Percentiles rank a stretch among this genome's conserved stretches.
phyloP scores from a whole-genome alignment of 352 stramenopile genomes.

The Pythium grandisporangium region DNA sequence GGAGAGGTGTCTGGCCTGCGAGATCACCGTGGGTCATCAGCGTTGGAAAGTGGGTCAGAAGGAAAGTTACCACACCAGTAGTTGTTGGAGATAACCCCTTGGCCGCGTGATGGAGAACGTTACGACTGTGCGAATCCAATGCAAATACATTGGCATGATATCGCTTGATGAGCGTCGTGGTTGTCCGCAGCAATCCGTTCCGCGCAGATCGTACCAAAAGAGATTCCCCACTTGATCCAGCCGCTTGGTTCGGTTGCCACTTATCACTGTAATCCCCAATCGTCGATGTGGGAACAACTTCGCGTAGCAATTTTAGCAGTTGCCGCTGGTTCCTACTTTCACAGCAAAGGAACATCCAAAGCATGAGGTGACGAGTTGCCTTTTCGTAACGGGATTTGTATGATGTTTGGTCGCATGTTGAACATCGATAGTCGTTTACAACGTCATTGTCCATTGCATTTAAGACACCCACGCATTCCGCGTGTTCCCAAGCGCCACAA shows the following conservation, averaged over 20 bases:
- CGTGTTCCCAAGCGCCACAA: constrained; percentile 61
- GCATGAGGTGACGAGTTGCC: constrained; percentile 5
- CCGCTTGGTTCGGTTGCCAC: constrained; percentile 17
- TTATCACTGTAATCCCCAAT: neutral
- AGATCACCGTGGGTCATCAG: constrained; percentile 46
- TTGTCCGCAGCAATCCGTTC: constrained; percentile 23
- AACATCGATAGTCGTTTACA: constrained; percentile 2
- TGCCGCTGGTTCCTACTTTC: constrained; percentile 42
- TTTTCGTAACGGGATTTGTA: too few relatives aligned
- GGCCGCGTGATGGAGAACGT: constrained; percentile 44
- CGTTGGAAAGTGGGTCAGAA: constrained; percentile 29
- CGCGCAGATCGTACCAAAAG: constrained; percentile 44
- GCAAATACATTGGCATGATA: constrained; percentile 36
- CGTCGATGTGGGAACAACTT: too few relatives aligned
- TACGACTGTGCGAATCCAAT: constrained; percentile 34
- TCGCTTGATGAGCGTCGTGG: constrained; percentile 31
- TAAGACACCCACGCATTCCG: constrained; percentile 55
- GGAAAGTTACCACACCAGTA: constrained; percentile 17
- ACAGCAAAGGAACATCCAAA: constrained; percentile 68
- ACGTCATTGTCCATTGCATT: constrained; percentile 9
- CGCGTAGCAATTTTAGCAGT: constrained; percentile 36
- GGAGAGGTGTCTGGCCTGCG: constrained; percentile 37
- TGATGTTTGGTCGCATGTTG: too few relatives aligned
- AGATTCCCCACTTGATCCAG: too few relatives aligned
- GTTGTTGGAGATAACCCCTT: constrained; percentile 27